phyloP scores from a whole-genome alignment of 1,284 basidiomycete genomes.

The Ganoderma leucocontextum region DNA sequence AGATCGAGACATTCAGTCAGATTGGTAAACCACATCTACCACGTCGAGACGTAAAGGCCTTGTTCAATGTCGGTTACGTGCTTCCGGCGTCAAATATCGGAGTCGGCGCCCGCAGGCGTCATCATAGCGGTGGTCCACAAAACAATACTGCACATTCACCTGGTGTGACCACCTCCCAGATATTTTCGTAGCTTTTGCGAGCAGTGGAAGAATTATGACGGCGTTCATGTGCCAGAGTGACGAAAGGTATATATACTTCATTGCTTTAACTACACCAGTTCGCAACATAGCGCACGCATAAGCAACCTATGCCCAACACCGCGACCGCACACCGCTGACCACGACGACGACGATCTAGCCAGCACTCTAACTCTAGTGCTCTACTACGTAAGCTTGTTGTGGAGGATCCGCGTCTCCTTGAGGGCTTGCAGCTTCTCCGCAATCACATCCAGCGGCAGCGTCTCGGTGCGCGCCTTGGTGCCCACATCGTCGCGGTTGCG shows the following conservation, averaged over 20 bases:
- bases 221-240: neutral
- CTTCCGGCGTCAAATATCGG: no score
- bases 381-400: constrained; percentile 56
- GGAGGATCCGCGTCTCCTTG: constrained; percentile 67
- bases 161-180: no score
- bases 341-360: constrained; percentile 1
- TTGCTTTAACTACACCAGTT: neutral
- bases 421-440: constrained; percentile 69
- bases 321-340: neutral
- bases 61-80: no score
- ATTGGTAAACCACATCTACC: no score
- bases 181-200: no score
- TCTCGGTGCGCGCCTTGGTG: constrained; percentile 77
- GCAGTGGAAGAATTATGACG: no score
- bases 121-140: no score
- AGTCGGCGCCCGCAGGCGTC: no score
- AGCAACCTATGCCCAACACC: neutral
- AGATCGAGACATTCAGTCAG: no score
- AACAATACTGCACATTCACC: no score
- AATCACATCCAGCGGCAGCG: constrained; percentile 73
- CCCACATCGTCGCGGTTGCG: constrained; percentile 93
- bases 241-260: neutral
- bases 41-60: no score
- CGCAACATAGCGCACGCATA: neutral
- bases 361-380: neutral